Base-by-base conservation (phyloP, 2,329 filamentous ascomycete genomes). In the Colletotrichum destructivum region DNA sequence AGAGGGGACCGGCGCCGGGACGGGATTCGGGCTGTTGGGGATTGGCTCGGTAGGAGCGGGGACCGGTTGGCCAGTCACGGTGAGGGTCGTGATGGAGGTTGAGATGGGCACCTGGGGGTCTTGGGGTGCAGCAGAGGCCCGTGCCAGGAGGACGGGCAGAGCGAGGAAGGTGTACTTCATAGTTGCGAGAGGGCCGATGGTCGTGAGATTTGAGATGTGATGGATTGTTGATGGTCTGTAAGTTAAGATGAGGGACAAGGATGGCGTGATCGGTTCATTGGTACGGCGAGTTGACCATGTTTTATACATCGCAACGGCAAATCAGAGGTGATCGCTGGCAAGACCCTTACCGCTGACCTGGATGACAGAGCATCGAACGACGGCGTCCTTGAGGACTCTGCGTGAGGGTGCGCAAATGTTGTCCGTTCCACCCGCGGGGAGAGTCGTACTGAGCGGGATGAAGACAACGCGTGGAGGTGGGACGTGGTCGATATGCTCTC, bases 391-490 rank as follows among this genome's bases (percentile, higher is more conserved):
- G 60, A 55, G 18, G 52, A 38, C 18, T 26, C 23, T 35, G 26
- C 42, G 46, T 51, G 23, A 21, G n/a, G 18, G 47, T 35, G 47
- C 54, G 44, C 56, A 55, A 59, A 64, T 54, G 69, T 69, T 54
- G 65, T 69, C 26, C 47, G 69, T 72, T 69, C 47, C 69, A 72
- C 54, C 69, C 69, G 69, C 47, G 40, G 18, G 8, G 47, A 61
- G 31, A 54, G 65, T 72, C 52, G 40, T 21, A 72, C 69, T 42
- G 16, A 21, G 23, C 46, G 59, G 40, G 21, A 56, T 54, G 35
- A 21, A 54, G 63, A 21, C 35, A 12, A 13, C 23, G 38, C 23
- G 51, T 42, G 51, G 47, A 71, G 64, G 35, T 46, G n/a, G 26
- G 64, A 66, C 46, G 16, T 59, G 15, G 23, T 42, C 5, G n/a